Base-by-base conservation (phyloP, 208 protist species). In the Borovskyia barvae region DNA sequence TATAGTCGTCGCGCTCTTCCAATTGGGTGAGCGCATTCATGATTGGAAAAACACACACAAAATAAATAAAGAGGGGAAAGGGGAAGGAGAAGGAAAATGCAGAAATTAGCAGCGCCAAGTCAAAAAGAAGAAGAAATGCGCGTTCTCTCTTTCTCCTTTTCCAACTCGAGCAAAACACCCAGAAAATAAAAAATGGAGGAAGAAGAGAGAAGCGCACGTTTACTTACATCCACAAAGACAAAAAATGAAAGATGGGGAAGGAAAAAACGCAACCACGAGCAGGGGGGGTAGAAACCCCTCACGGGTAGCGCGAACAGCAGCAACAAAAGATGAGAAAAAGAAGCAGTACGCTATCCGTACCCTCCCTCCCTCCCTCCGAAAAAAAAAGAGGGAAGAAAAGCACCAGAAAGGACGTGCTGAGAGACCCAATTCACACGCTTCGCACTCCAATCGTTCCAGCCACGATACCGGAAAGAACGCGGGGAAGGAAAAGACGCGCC, bases 1-100 rank as follows among this genome's bases (percentile, higher is more conserved):
- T 45, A 64, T 89, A 92, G 45, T 75, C 77, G 22, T 79, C 72
- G 25, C 55, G 52, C 19, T 72, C 40, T 41, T 80, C 72, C 11
- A 37, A 32, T 20, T 60, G 62, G 4, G 33, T 19, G 0, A 64
- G 29, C 4, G 39, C 40, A 25, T 62, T 61, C 48, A 69, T 59
- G 2, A 45, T 48, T 2, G 29, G 11, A 43, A 56, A 2, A 43
- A 56, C 15, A 37, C 14, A 56, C 4, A 56, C 15, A 17, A 49
- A 64, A 57, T 50, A 50, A 54, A 41, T 48, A 43, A n/a, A 39
- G 17, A 17, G 5, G 11, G 5, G 43, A 25, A 49, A 29, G 20
- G 25, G 46, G 36, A 47, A 43, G 14, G 17, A 52, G 45, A 8
- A 26, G 28, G 14, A 36, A 49, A 8, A 49, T n/a, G n/a, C n/a